Evolutionary conservation across 2,329 filamentous ascomycete species (phyloP).

Genomic region (Periconia digitata): DNA sequence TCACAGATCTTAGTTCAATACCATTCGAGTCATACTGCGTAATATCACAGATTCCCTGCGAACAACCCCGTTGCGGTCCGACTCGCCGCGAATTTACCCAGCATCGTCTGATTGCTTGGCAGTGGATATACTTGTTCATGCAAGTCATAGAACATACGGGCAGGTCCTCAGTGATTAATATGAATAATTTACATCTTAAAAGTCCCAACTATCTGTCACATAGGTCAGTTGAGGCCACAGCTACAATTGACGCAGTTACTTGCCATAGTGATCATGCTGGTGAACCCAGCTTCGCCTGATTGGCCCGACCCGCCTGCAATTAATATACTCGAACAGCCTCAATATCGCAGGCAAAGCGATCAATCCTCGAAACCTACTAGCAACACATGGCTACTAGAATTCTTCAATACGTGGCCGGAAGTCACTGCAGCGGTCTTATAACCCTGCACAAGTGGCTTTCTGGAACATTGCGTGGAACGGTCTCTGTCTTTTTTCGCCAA

Average conservation of each 20-base stretch:
- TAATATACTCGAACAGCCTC: slow-evolving; percentile 40
- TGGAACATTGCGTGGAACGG: slow-evolving; percentile 9
- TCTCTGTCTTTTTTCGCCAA: slow-evolving; percentile 8
- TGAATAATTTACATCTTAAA: neutral
- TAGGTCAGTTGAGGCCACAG: slow-evolving; percentile 2
- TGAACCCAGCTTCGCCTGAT: slow-evolving; percentile 16
- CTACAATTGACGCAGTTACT: slow-evolving; percentile 1
- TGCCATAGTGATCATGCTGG: neutral
- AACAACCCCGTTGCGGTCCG: slow-evolving; percentile 7
- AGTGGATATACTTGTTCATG: neutral
- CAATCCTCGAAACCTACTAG: slow-evolving; percentile 16
- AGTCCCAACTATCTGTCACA: neutral
- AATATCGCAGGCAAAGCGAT: slow-evolving; percentile 29
- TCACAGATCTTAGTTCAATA: neutral
- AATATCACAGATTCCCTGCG: neutral
- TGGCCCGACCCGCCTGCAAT: slow-evolving; percentile 29
- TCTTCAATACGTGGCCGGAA: slow-evolving; percentile 39
- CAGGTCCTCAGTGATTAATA: neutral
- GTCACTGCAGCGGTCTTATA: slow-evolving; percentile 22
- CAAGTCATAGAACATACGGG: neutral
- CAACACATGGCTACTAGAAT: slow-evolving; percentile 27
- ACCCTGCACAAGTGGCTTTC: slow-evolving; percentile 6
- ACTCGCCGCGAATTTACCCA: slow-evolving; percentile 9
- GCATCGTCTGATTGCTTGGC: slow-evolving; percentile 12
- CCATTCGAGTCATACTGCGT: neutral